These are phyloP conservation scores for Polygonum aviculare DNA, from an alignment of 148 eudicot genomes.

Conservation along the genomic window DNA sequence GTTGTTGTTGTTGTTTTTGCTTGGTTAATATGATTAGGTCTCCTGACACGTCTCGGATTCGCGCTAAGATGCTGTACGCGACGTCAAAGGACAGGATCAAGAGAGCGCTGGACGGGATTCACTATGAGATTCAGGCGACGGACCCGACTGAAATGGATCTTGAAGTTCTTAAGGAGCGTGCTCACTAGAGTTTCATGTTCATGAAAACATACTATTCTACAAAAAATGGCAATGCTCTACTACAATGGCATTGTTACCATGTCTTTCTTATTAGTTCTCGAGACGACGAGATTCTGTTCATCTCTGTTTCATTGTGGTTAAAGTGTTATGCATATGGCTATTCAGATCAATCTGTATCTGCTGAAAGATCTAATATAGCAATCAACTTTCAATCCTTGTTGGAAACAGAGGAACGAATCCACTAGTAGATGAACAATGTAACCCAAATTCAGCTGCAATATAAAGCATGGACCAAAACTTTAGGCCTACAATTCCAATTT, in stretches of 20 bases:
- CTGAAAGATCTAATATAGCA: no score
- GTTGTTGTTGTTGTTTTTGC: background rate
- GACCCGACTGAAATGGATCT: constrained; percentile 80
- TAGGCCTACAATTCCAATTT: no score
- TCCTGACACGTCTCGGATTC: background rate
- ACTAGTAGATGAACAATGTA: no score
- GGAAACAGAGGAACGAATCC: no score
- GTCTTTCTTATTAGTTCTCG: background rate
- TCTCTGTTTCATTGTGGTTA: no score
- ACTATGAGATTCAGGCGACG: constrained; percentile 82
- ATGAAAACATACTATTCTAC: background rate
- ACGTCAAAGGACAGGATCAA: constrained; percentile 11
- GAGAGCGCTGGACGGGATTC: constrained; percentile 59
- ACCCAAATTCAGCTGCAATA: no score
- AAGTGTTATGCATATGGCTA: no score
- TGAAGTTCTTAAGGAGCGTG: constrained; percentile 60
- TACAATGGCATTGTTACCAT: background rate
- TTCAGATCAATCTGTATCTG: no score
- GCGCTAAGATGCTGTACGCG: constrained; percentile 12
- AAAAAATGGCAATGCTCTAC: background rate
- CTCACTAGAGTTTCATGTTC: constrained; percentile 14
- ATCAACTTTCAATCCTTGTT: no score
- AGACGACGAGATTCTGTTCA: background rate
- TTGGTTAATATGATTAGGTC: background rate
- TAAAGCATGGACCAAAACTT: no score